Percentiles rank a stretch among this genome's conserved stretches.
Conservation (phyloP, 139 green algal species). For the Micractinium sp. region DNA sequence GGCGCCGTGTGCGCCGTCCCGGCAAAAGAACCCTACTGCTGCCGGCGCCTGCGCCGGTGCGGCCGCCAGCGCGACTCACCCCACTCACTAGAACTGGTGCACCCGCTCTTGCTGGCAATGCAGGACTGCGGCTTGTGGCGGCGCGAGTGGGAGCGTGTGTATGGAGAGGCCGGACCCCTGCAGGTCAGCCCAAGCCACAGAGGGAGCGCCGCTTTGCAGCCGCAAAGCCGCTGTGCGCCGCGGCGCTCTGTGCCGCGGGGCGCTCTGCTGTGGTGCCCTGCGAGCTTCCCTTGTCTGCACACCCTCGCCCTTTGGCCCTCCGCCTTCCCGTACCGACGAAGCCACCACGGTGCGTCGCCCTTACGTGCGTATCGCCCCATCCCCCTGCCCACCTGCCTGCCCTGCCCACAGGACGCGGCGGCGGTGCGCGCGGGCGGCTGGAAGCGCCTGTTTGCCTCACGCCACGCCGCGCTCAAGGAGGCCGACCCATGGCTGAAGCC, state of each 20-base stretch:
- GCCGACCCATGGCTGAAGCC: slow-evolving; percentile 54
- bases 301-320: neutral
- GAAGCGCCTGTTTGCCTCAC: slow-evolving; percentile 47
- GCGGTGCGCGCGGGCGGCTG: slow-evolving; percentile 47
- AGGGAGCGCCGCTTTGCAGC: neutral
- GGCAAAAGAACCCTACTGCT: neutral
- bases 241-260: neutral
- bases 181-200: neutral
- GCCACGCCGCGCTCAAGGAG: slow-evolving; percentile 25
- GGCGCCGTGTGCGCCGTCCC: neutral
- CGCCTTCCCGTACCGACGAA: neutral
- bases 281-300: neutral
- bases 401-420: neutral
- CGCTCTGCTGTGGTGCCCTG: no score
- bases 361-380: neutral
- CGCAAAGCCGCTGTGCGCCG: neutral
- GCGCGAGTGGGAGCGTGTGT: neutral
- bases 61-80: no score
- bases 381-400: neutral
- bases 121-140: slow-evolving; percentile 23
- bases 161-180: neutral
- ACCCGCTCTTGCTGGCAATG: neutral
- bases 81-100: neutral
- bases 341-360: neutral
- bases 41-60: no score